Percentiles rank a stretch among this genome's conserved stretches.
These are phyloP conservation scores for Fusarium armeniacum DNA, from an alignment of 2,329 filamentous ascomycete genomes.

Conservation along the genomic window DNA sequence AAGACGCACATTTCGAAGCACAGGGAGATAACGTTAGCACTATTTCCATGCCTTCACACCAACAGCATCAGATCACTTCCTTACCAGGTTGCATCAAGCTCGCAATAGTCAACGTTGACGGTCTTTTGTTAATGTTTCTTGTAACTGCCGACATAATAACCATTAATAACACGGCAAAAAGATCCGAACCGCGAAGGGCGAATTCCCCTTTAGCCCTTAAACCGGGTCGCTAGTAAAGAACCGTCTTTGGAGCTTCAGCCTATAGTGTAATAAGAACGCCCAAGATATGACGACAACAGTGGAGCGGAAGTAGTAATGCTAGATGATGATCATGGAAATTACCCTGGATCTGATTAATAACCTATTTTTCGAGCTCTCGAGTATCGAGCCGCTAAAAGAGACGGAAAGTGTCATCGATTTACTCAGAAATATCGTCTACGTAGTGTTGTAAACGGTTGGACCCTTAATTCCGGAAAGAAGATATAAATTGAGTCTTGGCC, in stretches of 20 bases:
- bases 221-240: conserved; percentile 1
- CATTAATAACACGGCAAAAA: conserved; percentile 26
- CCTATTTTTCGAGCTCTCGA: conserved; percentile 10
- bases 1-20: background rate
- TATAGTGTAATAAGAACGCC: conserved; percentile 21
- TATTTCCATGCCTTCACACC: background rate
- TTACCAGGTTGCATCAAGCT: background rate
- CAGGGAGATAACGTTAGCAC: background rate
- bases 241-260: background rate
- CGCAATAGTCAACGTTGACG: background rate
- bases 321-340: conserved; percentile 25
- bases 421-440: background rate
- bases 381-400: conserved; percentile 10
- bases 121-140: background rate
- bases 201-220: conserved; percentile 3
- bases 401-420: conserved; percentile 21
- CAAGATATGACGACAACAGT: conserved; percentile 31
- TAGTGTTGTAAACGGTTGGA: background rate
- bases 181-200: conserved; percentile 26
- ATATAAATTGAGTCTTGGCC: conserved; percentile 15
- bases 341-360: conserved; percentile 26
- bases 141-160: conserved; percentile 11
- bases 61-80: background rate
- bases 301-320: conserved; percentile 23
- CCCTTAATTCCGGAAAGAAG: background rate